Evolutionary conservation across 805 yeast species (phyloP).

Genomic region (Teunomyces stri): DNA sequence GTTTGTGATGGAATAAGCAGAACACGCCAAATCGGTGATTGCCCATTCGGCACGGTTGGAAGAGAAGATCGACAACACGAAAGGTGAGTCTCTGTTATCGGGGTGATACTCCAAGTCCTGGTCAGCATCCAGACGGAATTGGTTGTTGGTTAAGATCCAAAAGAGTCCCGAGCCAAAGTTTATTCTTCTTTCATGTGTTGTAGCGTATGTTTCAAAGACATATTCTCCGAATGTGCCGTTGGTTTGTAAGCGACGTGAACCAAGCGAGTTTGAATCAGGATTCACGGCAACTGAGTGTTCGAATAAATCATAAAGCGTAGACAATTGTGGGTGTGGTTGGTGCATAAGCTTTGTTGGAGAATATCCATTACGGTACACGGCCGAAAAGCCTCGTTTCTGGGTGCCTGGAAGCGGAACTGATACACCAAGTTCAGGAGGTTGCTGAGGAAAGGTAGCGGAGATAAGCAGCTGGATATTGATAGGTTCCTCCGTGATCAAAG

Average conservation of each 20-base stretch:
- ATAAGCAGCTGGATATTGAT: constrained; percentile 11
- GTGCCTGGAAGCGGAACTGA: constrained; percentile 37
- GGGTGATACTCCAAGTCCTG: constrained; percentile 19
- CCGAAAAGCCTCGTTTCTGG: constrained; percentile 46
- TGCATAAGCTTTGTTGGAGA: constrained; percentile 27
- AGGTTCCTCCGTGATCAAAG: constrained; percentile 16
- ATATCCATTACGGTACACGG: constrained; percentile 44
- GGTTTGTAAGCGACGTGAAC: constrained; percentile 31
- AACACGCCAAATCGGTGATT: constrained; percentile 65
- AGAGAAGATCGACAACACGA: constrained; percentile 55
- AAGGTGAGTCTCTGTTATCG: constrained; percentile 27
- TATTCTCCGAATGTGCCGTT: constrained; percentile 33
- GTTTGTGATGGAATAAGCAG: constrained; percentile 39
- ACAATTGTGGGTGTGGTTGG: constrained; percentile 41
- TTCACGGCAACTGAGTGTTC: constrained; percentile 36
- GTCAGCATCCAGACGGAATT: constrained; percentile 24
- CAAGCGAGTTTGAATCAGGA: constrained; percentile 44
- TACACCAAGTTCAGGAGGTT: constrained; percentile 1
- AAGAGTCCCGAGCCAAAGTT: constrained; percentile 42
- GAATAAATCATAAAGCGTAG: constrained; percentile 47
- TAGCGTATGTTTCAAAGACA: constrained; percentile 24
- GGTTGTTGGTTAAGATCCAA: constrained; percentile 30
- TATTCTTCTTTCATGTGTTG: constrained; percentile 29
- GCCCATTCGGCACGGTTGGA: constrained; percentile 68
- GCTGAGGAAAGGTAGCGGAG: constrained; percentile 11